These are phyloP conservation scores for Fraxinus paxiana DNA, from an alignment of 305 asterid genomes.

Conservation along the genomic window DNA sequence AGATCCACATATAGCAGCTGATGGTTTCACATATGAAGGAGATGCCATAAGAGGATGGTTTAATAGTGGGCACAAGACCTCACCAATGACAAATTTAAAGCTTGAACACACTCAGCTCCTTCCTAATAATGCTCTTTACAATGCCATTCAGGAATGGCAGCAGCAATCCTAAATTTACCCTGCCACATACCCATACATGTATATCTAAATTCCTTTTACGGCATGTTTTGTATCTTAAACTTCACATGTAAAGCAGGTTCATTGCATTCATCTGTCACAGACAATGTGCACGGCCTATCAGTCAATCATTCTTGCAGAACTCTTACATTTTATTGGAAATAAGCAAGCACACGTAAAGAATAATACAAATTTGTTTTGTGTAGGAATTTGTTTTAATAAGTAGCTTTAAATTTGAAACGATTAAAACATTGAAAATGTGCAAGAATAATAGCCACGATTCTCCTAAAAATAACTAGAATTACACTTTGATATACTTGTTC, in stretches of 20 bases:
- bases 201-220: background rate
- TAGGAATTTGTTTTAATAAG: background rate
- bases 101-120: conserved; percentile 69
- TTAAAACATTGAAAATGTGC: background rate
- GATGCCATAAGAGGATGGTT: conserved; percentile 91
- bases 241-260: background rate
- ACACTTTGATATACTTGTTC: background rate
- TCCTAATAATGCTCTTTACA: conserved; percentile 81
- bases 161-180: conserved; percentile 35
- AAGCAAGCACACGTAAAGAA: background rate
- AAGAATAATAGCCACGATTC: background rate
- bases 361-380: background rate
- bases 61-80: conserved; percentile 73
- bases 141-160: conserved; percentile 95
- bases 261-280: background rate
- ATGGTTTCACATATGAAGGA: conserved; percentile 89
- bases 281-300: background rate
- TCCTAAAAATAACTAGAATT: background rate
- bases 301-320: background rate
- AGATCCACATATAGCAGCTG: conserved; percentile 86
- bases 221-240: background rate
- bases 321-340: background rate
- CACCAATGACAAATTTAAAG: conserved; percentile 91
- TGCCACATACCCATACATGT: background rate
- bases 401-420: background rate